phyloP scores from a whole-genome alignment of 768 basidiomycete species.

The Xerocomellus chrysenteron region DNA sequence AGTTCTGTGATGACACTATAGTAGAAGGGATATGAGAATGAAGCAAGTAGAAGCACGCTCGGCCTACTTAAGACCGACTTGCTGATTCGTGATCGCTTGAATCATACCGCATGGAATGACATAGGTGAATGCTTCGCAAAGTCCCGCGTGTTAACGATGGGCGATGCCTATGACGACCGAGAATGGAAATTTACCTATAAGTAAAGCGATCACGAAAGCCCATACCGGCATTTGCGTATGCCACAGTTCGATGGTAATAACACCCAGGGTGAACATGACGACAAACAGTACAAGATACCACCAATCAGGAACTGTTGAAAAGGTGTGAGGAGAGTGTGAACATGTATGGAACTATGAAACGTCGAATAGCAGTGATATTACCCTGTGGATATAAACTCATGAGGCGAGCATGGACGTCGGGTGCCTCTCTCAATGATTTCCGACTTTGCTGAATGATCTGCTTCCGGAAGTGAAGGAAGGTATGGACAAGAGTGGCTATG shows the following conservation, averaged over 20 bases:
- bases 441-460: slow-evolving; percentile 74
- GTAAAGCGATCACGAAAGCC: slow-evolving; percentile 65
- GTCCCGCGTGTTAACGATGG: background rate
- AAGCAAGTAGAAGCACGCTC: background rate
- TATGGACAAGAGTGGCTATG: slow-evolving; percentile 30
- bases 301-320: slow-evolving; percentile 69
- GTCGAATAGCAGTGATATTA: background rate
- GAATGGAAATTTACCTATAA: slow-evolving; percentile 39
- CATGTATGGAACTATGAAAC: background rate
- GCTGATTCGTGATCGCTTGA: slow-evolving; percentile 76
- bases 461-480: slow-evolving; percentile 67
- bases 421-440: slow-evolving; percentile 70
- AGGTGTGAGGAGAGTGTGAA: background rate
- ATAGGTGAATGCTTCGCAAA: slow-evolving; percentile 39
- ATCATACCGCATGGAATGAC: slow-evolving; percentile 58
- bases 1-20: slow-evolving; percentile 71
- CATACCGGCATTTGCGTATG: slow-evolving; percentile 69
- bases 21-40: slow-evolving; percentile 1
- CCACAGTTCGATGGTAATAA: slow-evolving; percentile 73
- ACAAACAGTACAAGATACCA: slow-evolving; percentile 73
- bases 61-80: slow-evolving; percentile 60
- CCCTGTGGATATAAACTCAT: slow-evolving; percentile 68
- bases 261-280: slow-evolving; percentile 70
- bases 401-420: slow-evolving; percentile 80
- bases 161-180: background rate